Evolutionary conservation across 352 stramenopile species (phyloP), one percentile per base, ranked within the genome.

Genomic region (Phytophthora pinifolia): DNA sequence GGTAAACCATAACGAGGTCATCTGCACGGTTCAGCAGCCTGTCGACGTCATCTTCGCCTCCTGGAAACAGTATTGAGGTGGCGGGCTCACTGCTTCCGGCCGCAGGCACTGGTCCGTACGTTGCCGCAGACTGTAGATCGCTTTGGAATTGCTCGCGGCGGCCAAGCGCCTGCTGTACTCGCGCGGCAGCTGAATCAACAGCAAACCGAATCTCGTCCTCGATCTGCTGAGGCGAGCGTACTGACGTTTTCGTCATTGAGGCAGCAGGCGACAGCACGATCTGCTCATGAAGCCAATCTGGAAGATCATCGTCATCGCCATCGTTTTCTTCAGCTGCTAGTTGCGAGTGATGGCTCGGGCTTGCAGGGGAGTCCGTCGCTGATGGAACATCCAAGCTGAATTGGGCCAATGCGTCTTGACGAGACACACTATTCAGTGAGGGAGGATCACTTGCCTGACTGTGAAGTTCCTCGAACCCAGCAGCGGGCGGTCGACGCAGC

Each of bases 181-280:
- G 63, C 9, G 57, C 56, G 2, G 66, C 71, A 6, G 76, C 79
- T 6, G 76, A 77, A 49, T 82, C 69, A 25, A 89, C 67, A 14
- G 76, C 79, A 18, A 62, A 30, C 7, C 66, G 76, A 30, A 89
- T 89, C 32, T 89, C 74, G 4, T 79, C 55, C 31, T 85, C 75
- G 13, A 89, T 82, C 33, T 83, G 65, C 42, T 80, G 75, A 1
- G 67, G 68, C 6, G 64, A 74, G 33, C 58, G 61, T 12, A 57
- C 49, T 1, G 72, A 42, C 29, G n/a, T n/a, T 49, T 67, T 67
- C 13, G 29, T 50, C 6, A 15, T 33, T 20, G 62, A 71, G 6
- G 35, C 22, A 51, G 44, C 9, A 1, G 62, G 57, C 34, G 62
- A 60, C 1, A 67, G 35, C 6, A 52, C 41, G 20, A 38, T 41